phyloP scores from a whole-genome alignment of 208 protist species.

The Trypanosoma conorhini region DNA sequence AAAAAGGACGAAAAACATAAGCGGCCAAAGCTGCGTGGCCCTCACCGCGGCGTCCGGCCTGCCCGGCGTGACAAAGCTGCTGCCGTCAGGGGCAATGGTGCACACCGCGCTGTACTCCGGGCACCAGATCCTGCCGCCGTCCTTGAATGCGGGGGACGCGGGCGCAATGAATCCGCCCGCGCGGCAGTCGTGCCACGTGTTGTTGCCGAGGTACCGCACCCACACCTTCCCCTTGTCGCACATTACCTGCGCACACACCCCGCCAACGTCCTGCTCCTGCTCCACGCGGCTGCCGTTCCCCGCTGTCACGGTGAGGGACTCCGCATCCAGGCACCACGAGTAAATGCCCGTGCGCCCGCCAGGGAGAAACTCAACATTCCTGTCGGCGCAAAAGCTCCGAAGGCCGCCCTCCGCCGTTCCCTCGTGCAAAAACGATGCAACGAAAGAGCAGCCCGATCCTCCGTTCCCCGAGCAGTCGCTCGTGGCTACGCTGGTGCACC shows the following conservation, averaged over 20 bases:
- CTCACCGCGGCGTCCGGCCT: too few relatives aligned
- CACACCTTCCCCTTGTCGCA: neutral
- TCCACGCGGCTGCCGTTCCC: neutral
- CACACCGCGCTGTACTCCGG: neutral
- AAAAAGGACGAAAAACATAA: too few relatives aligned
- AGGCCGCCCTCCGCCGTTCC: neutral
- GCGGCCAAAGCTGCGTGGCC: too few relatives aligned
- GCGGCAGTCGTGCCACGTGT: too few relatives aligned
- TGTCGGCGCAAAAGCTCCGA: neutral
- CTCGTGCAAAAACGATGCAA: neutral
- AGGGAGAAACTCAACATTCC: neutral
- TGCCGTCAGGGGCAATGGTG: neutral
- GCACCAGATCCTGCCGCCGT: too few relatives aligned
- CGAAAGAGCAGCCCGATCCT: neutral
- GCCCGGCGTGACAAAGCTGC: too few relatives aligned
- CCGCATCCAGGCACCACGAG: conserved; percentile 5
- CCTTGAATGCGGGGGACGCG: too few relatives aligned
- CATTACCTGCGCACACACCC: conserved; percentile 2
- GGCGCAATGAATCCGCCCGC: too few relatives aligned
- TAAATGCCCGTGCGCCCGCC: neutral
- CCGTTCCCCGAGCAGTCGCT: too few relatives aligned
- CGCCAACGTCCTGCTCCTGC: neutral
- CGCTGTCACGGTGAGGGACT: neutral
- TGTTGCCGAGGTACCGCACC: too few relatives aligned
- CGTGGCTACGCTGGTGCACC: conserved; percentile 6